Evolutionary conservation across 202 grass and related monocot species (phyloP).

Genomic region (Schoenoplectus triqueter): DNA sequence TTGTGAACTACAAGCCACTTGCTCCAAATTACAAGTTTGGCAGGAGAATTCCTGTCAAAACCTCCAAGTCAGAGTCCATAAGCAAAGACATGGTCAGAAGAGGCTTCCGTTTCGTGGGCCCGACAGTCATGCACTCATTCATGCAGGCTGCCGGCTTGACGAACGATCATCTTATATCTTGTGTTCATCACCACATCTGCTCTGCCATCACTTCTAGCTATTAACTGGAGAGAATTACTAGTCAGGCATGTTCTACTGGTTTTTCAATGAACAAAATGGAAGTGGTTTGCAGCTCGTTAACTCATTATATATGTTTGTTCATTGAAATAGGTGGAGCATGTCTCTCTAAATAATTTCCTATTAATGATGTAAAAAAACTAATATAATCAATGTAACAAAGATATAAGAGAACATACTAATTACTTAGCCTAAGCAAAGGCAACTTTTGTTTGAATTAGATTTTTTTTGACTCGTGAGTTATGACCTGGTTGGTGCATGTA

Average conservation of each 20-base stretch:
- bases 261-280: conserved; percentile 15
- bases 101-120: conserved; percentile 88
- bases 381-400: conserved; percentile 32
- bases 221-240: background rate
- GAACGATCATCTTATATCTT: conserved; percentile 91
- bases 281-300: background rate
- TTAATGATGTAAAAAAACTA: conserved; percentile 7
- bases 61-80: conserved; percentile 95
- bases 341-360: conserved; percentile 14
- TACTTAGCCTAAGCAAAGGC: conserved; percentile 18
- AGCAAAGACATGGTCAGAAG: conserved; percentile 97
- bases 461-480: background rate
- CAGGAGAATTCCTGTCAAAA: conserved; percentile 91
- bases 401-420: conserved; percentile 22
- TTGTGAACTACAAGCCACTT: conserved; percentile 89
- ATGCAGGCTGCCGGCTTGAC: conserved; percentile 93
- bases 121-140: conserved; percentile 90
- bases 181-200: conserved; percentile 75
- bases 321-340: background rate
- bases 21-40: conserved; percentile 75
- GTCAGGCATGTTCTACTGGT: conserved; percentile 19
- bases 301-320: background rate
- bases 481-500: background rate
- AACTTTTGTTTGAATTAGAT: conserved; percentile 32
- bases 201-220: conserved; percentile 7